These are phyloP conservation scores for Aspergillus felis DNA, from an alignment of 2,329 filamentous ascomycete species.

Conservation along the genomic window DNA sequence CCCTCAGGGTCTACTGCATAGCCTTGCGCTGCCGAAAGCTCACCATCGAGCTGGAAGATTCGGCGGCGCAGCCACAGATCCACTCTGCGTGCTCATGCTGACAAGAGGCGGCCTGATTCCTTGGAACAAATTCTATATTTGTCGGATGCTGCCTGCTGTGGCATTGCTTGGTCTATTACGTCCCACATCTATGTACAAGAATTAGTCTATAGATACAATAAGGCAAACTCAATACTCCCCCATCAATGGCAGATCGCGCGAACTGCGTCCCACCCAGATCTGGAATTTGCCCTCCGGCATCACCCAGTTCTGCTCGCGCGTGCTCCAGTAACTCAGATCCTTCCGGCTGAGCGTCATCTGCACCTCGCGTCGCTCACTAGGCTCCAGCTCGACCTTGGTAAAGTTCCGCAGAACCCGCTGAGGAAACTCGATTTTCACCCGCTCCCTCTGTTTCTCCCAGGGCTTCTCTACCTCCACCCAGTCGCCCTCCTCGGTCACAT, in stretches of 20 bases:
- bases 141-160: neutral
- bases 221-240: conserved; percentile 21
- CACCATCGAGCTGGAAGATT: neutral
- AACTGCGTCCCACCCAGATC: conserved; percentile 36
- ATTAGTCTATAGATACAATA: neutral
- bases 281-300: conserved; percentile 45
- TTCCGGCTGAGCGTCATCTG: conserved; percentile 60
- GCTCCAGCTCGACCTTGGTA: conserved; percentile 60
- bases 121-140: neutral
- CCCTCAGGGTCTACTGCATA: neutral
- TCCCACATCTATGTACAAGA: neutral
- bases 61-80: neutral
- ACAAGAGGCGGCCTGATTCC: neutral
- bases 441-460: conserved; percentile 13
- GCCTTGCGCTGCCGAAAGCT: neutral
- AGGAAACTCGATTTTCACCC: conserved; percentile 60
- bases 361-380: conserved; percentile 52
- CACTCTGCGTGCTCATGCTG: neutral
- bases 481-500: conserved; percentile 24
- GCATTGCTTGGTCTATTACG: neutral
- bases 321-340: conserved; percentile 72
- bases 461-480: conserved; percentile 6
- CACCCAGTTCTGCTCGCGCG: conserved; percentile 64
- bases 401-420: conserved; percentile 63
- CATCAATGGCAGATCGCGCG: conserved; percentile 29